Evolutionary conservation across 208 protist genomes (phyloP).

Genomic region (Wallacemonas collosoma): DNA sequence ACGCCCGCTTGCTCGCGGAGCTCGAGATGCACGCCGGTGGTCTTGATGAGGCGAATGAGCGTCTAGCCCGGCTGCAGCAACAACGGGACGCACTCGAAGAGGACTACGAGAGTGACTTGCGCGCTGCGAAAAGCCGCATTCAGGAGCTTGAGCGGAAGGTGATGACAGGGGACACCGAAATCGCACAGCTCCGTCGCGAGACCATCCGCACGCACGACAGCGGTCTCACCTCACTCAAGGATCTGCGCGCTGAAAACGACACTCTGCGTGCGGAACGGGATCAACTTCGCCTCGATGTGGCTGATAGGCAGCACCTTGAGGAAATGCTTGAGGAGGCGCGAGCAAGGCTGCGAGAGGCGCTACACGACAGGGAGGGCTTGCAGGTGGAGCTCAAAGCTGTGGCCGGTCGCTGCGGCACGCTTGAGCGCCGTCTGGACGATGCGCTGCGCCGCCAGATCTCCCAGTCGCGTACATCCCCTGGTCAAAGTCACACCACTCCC

Average conservation of each 20-base stretch:
- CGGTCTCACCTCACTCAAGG: conserved; percentile 31
- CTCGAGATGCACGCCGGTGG: conserved; percentile 41
- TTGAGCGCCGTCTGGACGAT: conserved; percentile 78
- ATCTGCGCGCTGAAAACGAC: conserved; percentile 54
- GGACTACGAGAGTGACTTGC: conserved; percentile 60
- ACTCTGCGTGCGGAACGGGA: conserved; percentile 43
- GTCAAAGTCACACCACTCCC: not conserved
- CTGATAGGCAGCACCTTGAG: conserved; percentile 39
- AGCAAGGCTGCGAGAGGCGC: conserved; percentile 32
- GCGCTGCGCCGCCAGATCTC: conserved; percentile 57
- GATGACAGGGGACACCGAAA: conserved; percentile 45
- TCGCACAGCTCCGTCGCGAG: conserved; percentile 47
- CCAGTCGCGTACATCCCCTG: conserved; percentile 17
- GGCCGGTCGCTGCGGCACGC: conserved; percentile 48
- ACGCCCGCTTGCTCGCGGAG: conserved; percentile 50
- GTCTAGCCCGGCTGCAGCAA: conserved; percentile 50
- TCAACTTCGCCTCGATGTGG: conserved; percentile 26
- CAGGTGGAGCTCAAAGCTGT: conserved; percentile 66
- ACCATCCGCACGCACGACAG: conserved; percentile 52
- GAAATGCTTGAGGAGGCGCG: conserved; percentile 41
- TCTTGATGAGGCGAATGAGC: conserved; percentile 51
- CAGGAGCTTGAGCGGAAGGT: conserved; percentile 51
- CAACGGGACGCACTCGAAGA: conserved; percentile 67
- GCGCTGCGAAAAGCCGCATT: conserved; percentile 57
- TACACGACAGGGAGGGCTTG: conserved; percentile 41